Evolutionary conservation across 768 basidiomycete genomes (phyloP).

Genomic region (Sarcodon sp.): DNA sequence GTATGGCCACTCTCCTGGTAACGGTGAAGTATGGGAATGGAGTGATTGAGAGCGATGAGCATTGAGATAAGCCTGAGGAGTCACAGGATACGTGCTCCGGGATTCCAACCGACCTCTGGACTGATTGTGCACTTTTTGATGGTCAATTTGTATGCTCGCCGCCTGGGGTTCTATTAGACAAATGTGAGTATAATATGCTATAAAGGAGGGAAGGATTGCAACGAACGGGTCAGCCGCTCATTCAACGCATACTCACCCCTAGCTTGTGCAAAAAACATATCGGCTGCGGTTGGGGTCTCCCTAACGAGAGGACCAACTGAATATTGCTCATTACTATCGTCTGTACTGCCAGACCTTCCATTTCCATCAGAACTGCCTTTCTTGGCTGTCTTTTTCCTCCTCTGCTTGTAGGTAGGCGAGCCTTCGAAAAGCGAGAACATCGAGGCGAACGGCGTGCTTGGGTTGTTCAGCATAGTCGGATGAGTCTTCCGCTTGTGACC

Average conservation of each 20-base stretch:
- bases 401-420: constrained; percentile 79
- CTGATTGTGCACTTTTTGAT: too few species aligned
- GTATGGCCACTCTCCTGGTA: not conserved
- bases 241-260: constrained; percentile 28
- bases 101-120: not conserved
- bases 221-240: not conserved
- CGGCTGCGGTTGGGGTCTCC: constrained; percentile 33
- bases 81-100: not conserved
- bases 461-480: constrained; percentile 10
- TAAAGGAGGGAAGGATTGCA: not conserved
- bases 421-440: constrained; percentile 75
- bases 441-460: constrained; percentile 36
- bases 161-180: too few species aligned
- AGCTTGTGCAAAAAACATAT: constrained; percentile 55
- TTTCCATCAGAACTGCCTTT: constrained; percentile 19
- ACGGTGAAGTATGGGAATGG: not conserved
- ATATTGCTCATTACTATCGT: constrained; percentile 4
- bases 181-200: not conserved
- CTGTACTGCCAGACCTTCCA: constrained; percentile 7
- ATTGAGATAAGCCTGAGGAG: not conserved
- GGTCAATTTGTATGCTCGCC: too few species aligned
- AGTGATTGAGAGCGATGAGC: too few species aligned
- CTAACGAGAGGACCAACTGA: constrained; percentile 8
- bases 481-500: constrained; percentile 11
- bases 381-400: constrained; percentile 62